Percentiles rank a stretch among this genome's conserved stretches.
Evolutionary conservation across 2,329 filamentous ascomycete species (phyloP).

Genomic region (Emericellopsis atlantica): DNA sequence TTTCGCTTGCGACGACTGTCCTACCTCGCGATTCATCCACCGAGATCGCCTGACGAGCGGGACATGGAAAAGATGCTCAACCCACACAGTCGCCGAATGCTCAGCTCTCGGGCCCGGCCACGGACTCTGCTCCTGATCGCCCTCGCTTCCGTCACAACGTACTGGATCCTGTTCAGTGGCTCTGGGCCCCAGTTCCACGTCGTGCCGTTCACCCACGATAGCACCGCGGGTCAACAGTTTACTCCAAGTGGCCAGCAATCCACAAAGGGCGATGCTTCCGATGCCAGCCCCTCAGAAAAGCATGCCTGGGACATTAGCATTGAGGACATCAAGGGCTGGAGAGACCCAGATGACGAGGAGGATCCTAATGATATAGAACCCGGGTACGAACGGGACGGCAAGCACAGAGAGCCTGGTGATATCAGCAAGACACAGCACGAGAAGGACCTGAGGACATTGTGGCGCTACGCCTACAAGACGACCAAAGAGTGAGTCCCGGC

Average conservation of each 20-base stretch:
- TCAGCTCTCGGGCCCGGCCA: conserved; percentile 23
- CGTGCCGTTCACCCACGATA: conserved; percentile 15
- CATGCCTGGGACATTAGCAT: conserved; percentile 20
- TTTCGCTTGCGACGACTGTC: no score
- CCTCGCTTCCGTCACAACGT: conserved; percentile 25
- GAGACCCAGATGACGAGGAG: conserved; percentile 20
- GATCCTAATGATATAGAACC: conserved; percentile 19
- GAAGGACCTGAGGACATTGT: conserved; percentile 27
- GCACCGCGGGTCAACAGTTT: neutral
- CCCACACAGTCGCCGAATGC: conserved; percentile 13
- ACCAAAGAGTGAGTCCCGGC: conserved; percentile 23
- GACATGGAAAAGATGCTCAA: conserved; percentile 19
- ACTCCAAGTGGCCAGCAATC: conserved; percentile 1
- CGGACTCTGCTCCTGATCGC: conserved; percentile 26
- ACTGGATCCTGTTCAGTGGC: conserved; percentile 27
- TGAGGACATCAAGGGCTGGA: conserved; percentile 20
- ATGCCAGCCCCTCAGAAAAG: conserved; percentile 4
- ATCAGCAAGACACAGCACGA: conserved; percentile 23
- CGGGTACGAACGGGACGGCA: conserved; percentile 23
- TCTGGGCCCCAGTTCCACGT: conserved; percentile 18
- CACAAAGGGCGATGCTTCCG: conserved; percentile 5
- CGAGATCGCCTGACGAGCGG: no score
- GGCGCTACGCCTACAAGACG: conserved; percentile 25
- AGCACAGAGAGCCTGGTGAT: conserved; percentile 15
- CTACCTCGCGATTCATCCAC: no score